Base-by-base conservation (phyloP, 306 rosid genomes). In the Sicyos edulis region DNA sequence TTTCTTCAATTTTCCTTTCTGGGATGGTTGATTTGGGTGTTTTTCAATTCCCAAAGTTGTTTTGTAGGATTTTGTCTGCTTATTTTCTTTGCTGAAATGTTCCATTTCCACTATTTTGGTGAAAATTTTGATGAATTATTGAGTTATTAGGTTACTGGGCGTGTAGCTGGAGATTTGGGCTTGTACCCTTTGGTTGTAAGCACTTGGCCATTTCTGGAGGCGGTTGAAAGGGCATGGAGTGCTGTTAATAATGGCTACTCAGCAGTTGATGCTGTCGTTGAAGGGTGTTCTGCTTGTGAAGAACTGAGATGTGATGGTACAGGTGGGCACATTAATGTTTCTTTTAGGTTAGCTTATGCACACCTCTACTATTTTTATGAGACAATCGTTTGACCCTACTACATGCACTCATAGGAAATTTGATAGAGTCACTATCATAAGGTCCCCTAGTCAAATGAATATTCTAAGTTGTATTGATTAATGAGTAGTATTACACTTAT, bases 181-280 rank as follows among this genome's bases (percentile, higher is more conserved):
- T 37, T 66, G 10, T 86, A 87, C 82, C 92, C 96, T 15, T 40
- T 93, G 82, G 90, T 93, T 26, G 93, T 93, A 78, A 90, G 95
- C 82, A 88, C 98, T 9, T 90, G 98, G 97, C 98, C 98, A 12
- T 93, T 93, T 74, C 3, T 93, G 50, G 96, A 90, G 82, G 98
- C 96, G 72, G 98, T 93, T 6, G 84, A 90, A 78, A 85, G 86
- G 76, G 93, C 96, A 2, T 90, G 97, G 98, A 81, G 70, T 64
- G 89, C 80, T 65, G 97, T 81, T 74, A 90, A 87, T 77, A 76
- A 58, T 74, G 98, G 96, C 29, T 69, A 83, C 52, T 83, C 98
- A 3, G 93, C 97, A 10, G 82, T 93, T 76, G 91, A 90, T 91
- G 79, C 98, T 8, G 98, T 90, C 14, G 89, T 93, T 32, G 88